These are phyloP conservation scores for Lipomyces mesembrius DNA, from an alignment of 805 yeast species.

Conservation along the genomic window DNA sequence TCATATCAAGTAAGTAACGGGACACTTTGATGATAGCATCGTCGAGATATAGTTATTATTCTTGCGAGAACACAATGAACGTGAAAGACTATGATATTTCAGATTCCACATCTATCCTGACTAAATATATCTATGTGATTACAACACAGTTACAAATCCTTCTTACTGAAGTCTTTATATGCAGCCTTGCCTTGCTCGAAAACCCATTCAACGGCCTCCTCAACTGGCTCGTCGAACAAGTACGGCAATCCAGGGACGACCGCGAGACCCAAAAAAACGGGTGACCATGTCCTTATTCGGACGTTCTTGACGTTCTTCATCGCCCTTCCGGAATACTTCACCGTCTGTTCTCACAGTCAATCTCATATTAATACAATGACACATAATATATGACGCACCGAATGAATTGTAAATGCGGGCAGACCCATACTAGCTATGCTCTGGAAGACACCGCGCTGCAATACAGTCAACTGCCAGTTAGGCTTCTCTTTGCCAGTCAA, in stretches of 20 bases:
- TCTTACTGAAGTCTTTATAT: conserved; percentile 27
- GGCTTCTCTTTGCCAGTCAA: conserved; percentile 43
- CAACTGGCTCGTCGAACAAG: conserved; percentile 82
- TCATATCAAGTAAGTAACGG: background rate
- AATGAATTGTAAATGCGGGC: conserved; percentile 84
- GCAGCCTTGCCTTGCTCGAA: conserved; percentile 50
- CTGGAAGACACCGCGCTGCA: conserved; percentile 80
- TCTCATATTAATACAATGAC: background rate
- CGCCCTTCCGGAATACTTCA: conserved; percentile 65
- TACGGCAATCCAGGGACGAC: conserved; percentile 79
- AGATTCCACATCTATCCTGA: background rate
- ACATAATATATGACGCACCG: conserved; percentile 40
- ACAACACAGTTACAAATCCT: conserved; percentile 22
- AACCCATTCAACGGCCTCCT: conserved; percentile 63
- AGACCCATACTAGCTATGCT: conserved; percentile 83
- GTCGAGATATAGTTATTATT: background rate
- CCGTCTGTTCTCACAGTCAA: conserved; percentile 46
- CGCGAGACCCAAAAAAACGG: conserved; percentile 76
- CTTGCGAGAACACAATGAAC: background rate
- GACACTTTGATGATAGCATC: background rate
- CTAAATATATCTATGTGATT: background rate
- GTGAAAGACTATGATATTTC: background rate
- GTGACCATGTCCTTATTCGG: conserved; percentile 65
- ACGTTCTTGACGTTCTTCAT: conserved; percentile 61
- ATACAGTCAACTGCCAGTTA: conserved; percentile 68